Evolutionary conservation across 2,329 filamentous ascomycete genomes (phyloP), one percentile per base, ranked within the genome.

Genomic region (Plectosphaerella sp.): DNA sequence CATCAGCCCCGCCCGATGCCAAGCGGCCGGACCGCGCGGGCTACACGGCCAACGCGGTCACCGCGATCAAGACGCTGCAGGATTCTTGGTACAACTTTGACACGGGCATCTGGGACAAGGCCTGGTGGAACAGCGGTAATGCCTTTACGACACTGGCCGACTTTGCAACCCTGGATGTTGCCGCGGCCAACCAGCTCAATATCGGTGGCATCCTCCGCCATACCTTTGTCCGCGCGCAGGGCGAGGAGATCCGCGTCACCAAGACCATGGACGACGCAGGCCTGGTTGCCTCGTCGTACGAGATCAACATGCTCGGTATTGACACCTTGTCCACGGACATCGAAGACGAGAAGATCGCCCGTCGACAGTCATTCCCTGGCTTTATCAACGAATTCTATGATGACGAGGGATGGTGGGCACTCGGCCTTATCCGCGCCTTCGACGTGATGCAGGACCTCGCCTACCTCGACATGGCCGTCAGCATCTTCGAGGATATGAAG

Each of bases 61-160:
- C 58, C 15, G 67, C 69, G 6, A 69, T 72, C 41, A 57, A 68
- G 36, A 63, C 73, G 6, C 72, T 88, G 2, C 83, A 87, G 59
- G 54, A 58, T 3, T 58, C 66, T 15, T 89, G 81, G 78, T 89
- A 89, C 64, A 78, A 86, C 61, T 52, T 67, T 3, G 61, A 63
- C 5, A 82, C 75, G 1, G 87, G 87, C 4, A 70, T 88, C 12
- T 90, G 84, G 83, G 68, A 81, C 51, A 77, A 78, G 0, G 76
- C 78, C 8, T 91, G 87, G 87, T 91, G 87, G 87, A 88, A 89
- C 62, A 78, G 79, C 50, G 87, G 80, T 45, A 90, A 89, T 62
- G 76, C 77, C 52, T 70, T 90, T 54, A 87, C 84, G 0, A 77
- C 76, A 3, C 66, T 89, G 16, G 79, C 76, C 49, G 82, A 89